phyloP scores from a whole-genome alignment of 2,329 filamentous ascomycete genomes.

The Ophiostoma tasmaniense region DNA sequence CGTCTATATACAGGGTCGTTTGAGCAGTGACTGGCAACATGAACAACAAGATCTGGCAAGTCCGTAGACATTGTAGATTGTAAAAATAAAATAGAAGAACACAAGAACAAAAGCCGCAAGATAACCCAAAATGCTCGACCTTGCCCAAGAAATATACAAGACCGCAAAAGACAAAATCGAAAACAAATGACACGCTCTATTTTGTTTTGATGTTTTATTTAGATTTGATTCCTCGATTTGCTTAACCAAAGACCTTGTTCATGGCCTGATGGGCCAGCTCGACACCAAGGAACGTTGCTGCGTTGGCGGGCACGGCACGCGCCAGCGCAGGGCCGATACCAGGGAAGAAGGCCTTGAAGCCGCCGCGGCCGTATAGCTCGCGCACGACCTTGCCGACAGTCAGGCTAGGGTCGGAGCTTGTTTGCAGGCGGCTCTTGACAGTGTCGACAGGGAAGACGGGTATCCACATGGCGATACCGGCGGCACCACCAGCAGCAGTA shows the following conservation, averaged over 20 bases:
- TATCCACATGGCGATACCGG: slow-evolving; percentile 98
- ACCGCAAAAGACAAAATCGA: not conserved
- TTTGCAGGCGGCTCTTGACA: slow-evolving; percentile 89
- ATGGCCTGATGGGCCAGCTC: slow-evolving; percentile 77
- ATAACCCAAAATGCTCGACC: not conserved
- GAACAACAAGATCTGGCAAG: not conserved
- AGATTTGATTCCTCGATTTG: not conserved
- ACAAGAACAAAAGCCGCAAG: not conserved
- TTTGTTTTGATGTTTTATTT: not conserved
- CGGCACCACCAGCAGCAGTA: slow-evolving; percentile 77
- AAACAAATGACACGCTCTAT: not conserved
- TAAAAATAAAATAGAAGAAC: not conserved
- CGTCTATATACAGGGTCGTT: not conserved
- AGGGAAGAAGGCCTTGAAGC: slow-evolving; percentile 90
- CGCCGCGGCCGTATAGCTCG: slow-evolving; percentile 74
- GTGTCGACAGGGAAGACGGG: slow-evolving; percentile 97
- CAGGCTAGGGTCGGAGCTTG: slow-evolving; percentile 67
- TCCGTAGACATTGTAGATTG: not conserved
- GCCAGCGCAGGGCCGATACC: slow-evolving; percentile 89
- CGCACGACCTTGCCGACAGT: slow-evolving; percentile 71
- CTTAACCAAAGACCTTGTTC: slow-evolving; percentile 60
- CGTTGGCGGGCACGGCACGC: slow-evolving; percentile 90
- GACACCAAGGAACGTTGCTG: slow-evolving; percentile 84
- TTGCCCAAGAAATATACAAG: slow-evolving; percentile 18
- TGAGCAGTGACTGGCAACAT: not conserved